These are phyloP conservation scores for Skeletonema menzelii DNA, from an alignment of 108 stramenopile genomes.

Conservation along the genomic window DNA sequence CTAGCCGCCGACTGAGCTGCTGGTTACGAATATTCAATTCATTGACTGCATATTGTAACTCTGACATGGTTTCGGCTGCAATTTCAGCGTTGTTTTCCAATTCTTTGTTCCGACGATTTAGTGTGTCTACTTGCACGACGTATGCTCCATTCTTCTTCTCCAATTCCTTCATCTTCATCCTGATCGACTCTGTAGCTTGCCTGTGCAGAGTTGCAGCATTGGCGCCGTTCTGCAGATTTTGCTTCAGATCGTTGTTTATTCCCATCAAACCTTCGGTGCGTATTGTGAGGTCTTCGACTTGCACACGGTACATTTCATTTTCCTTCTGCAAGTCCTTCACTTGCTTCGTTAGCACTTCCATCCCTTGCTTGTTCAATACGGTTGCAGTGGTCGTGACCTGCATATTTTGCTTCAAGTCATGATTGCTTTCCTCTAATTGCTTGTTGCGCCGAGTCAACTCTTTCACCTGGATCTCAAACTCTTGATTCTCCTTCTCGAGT, in stretches of 20 bases:
- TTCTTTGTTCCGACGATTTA: background rate
- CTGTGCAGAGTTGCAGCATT: background rate
- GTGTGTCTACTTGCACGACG: background rate
- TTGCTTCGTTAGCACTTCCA: background rate
- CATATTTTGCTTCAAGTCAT: background rate
- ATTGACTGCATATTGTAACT: background rate
- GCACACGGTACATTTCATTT: background rate
- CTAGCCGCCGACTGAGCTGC: background rate
- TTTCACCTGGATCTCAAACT: background rate
- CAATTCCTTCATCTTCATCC: background rate
- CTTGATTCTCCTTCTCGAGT: slow-evolving; percentile 1
- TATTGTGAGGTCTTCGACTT: background rate
- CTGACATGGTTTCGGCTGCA: background rate
- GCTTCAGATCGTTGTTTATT: background rate
- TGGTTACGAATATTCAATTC: background rate
- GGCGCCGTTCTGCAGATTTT: background rate
- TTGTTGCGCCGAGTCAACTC: background rate
- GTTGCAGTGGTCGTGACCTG: background rate
- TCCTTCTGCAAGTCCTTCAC: slow-evolving; percentile 1
- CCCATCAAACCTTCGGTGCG: background rate
- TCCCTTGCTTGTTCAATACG: background rate
- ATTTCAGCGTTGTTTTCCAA: background rate
- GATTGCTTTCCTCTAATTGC: background rate
- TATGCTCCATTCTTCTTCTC: slow-evolving; percentile 1
- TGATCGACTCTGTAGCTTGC: background rate